phyloP scores from a whole-genome alignment of 352 stramenopile genomes.

The Thalassiosira hispida region DNA sequence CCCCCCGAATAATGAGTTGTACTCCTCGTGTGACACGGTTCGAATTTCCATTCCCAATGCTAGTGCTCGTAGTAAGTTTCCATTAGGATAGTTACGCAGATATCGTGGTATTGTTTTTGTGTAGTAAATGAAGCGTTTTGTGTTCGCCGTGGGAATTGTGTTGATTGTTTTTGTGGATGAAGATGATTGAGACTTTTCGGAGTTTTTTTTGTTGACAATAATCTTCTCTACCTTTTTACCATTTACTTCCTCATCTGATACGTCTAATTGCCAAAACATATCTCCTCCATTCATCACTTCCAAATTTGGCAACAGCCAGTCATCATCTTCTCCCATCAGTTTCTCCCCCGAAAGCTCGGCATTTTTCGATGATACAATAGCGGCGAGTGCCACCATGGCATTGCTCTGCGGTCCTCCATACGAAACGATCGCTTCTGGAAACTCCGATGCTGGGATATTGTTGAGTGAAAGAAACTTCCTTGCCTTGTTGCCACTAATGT shows the following conservation, averaged over 20 bases:
- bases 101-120: conserved; percentile 81
- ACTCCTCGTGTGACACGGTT: conserved; percentile 69
- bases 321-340: background rate
- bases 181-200: background rate
- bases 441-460: conserved; percentile 55
- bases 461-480: conserved; percentile 78
- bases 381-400: conserved; percentile 81
- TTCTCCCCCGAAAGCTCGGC: conserved; percentile 26
- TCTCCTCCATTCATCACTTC: background rate
- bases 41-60: conserved; percentile 80
- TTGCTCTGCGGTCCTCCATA: conserved; percentile 83
- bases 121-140: conserved; percentile 79
- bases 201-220: background rate
- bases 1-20: conserved; percentile 70
- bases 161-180: background rate
- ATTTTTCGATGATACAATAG: conserved; percentile 77
- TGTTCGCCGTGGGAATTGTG: conserved; percentile 4
- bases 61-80: conserved; percentile 78
- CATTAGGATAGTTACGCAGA: conserved; percentile 76
- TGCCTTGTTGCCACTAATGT: conserved; percentile 82
- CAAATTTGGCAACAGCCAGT: background rate
- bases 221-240: background rate
- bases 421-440: conserved; percentile 73
- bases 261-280: conserved; percentile 37
- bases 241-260: conserved; percentile 25